Evolutionary conservation across 768 basidiomycete genomes (phyloP).

Genomic region (Paxillus ammoniavirescens): DNA sequence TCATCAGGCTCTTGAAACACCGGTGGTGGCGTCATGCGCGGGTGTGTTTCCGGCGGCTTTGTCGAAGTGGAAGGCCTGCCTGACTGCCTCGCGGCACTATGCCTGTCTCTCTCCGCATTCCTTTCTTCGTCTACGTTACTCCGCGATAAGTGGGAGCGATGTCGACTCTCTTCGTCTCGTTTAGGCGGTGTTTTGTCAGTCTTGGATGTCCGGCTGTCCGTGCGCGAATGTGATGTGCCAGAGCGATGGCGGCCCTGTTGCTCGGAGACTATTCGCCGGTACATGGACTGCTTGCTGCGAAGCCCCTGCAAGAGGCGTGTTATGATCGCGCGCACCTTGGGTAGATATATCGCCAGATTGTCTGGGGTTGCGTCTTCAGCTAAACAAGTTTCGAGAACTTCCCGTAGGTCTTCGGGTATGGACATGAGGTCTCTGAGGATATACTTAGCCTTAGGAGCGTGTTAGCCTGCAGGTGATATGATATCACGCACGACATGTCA

Average conservation of each 20-base stretch:
- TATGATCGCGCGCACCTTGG: constrained; percentile 88
- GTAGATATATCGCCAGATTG: constrained; percentile 87
- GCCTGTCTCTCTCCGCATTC: constrained; percentile 37
- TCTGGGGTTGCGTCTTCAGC: constrained; percentile 86
- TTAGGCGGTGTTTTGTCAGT: constrained; percentile 33
- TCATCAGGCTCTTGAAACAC: constrained; percentile 34
- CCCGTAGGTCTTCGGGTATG: constrained; percentile 87
- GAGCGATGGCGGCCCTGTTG: constrained; percentile 50
- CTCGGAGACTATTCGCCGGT: constrained; percentile 72
- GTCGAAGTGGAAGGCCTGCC: constrained; percentile 41
- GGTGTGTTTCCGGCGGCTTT: constrained; percentile 33
- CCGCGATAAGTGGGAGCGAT: constrained; percentile 50
- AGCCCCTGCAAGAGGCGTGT: constrained; percentile 90
- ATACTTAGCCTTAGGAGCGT: constrained; percentile 9
- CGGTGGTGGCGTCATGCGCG: constrained; percentile 26
- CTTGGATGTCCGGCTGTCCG: constrained; percentile 59
- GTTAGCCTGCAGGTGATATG: constrained; percentile 10
- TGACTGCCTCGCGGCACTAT: constrained; percentile 40
- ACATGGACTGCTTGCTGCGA: constrained; percentile 87
- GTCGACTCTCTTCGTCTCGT: constrained; percentile 44
- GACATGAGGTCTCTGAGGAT: constrained; percentile 72
- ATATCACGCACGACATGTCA: constrained; percentile 76
- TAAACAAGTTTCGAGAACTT: constrained; percentile 86
- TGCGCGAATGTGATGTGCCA: constrained; percentile 49
- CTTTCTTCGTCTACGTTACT: constrained; percentile 39